These are phyloP conservation scores for Adansonia digitata DNA, from an alignment of 345 rosid species.

Conservation along the genomic window DNA sequence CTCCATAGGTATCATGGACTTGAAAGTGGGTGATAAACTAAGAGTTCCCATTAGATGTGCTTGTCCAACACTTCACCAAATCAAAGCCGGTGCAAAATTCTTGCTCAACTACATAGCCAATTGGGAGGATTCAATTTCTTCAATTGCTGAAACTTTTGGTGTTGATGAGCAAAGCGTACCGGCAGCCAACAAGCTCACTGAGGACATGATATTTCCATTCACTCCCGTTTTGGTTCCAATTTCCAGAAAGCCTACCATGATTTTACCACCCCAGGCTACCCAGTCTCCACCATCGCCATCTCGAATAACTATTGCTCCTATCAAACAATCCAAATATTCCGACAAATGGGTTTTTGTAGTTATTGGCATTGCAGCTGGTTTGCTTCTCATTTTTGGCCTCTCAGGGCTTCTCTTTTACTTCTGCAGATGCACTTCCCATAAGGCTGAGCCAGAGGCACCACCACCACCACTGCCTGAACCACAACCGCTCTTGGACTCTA, in stretches of 20 bases:
- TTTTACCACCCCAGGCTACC: conserved; percentile 13
- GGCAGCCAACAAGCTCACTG: conserved; percentile 41
- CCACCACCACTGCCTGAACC: conserved; percentile 12
- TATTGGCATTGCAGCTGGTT: conserved; percentile 44
- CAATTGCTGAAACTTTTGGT: conserved; percentile 39
- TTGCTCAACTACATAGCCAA: conserved; percentile 45
- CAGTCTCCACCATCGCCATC: conserved; percentile 22
- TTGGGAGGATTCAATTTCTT: conserved; percentile 33
- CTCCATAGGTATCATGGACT: conserved; percentile 18
- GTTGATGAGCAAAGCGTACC: conserved; percentile 28
- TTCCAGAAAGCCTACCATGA: conserved; percentile 33
- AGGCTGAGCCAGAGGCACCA: neutral
- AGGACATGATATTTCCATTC: conserved; percentile 35
- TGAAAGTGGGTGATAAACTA: conserved; percentile 24
- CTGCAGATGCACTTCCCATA: conserved; percentile 14
- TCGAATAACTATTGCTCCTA: conserved; percentile 12
- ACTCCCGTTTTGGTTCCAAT: conserved; percentile 64
- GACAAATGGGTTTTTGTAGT: conserved; percentile 50
- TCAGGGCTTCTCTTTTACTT: conserved; percentile 28
- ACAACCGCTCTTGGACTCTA: conserved; percentile 24
- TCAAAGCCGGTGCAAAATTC: conserved; percentile 40
- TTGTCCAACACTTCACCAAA: conserved; percentile 64
- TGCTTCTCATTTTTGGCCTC: conserved; percentile 26
- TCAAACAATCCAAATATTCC: conserved; percentile 31
- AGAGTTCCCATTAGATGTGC: conserved; percentile 71